These are phyloP conservation scores for Russula olivacea DNA, from an alignment of 768 basidiomycete genomes.

Conservation along the genomic window DNA sequence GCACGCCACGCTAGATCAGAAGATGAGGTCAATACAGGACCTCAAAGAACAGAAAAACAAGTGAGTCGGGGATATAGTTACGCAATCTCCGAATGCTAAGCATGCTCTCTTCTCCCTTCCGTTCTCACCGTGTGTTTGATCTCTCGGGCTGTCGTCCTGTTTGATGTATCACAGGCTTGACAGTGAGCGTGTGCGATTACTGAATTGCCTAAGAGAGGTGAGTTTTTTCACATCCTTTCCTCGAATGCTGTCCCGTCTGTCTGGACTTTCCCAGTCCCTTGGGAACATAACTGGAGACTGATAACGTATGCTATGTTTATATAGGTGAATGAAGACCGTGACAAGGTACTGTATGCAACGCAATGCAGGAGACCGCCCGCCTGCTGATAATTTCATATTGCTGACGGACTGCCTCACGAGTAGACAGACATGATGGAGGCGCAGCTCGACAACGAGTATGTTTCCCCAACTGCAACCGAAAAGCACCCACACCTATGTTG, in stretches of 20 bases:
- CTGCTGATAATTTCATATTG: neutral
- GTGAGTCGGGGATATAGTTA: slow-evolving; percentile 38
- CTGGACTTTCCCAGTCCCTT: neutral
- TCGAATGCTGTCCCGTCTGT: slow-evolving; percentile 8
- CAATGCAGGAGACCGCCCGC: neutral
- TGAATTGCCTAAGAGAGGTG: slow-evolving; percentile 67
- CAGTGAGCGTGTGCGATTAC: slow-evolving; percentile 63
- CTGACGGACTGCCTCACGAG: neutral
- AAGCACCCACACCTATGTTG: slow-evolving; percentile 7
- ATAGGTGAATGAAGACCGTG: slow-evolving; percentile 76
- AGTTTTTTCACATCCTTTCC: slow-evolving; percentile 25
- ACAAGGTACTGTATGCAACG: slow-evolving; percentile 47
- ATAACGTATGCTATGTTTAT: slow-evolving; percentile 5
- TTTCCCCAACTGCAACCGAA: neutral
- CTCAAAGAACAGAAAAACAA: slow-evolving; percentile 80
- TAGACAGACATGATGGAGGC: slow-evolving; percentile 65
- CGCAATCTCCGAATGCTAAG: neutral
- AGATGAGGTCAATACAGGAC: slow-evolving; percentile 73
- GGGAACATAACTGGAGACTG: neutral
- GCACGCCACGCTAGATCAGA: slow-evolving; percentile 72
- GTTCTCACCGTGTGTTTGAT: slow-evolving; percentile 2
- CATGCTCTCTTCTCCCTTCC: neutral
- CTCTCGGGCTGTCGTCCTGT: neutral
- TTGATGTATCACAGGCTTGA: slow-evolving; percentile 48
- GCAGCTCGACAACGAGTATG: slow-evolving; percentile 64